Percentiles rank a stretch among this genome's conserved stretches.
These are phyloP conservation scores for Fusarium fujikuroi DNA, from an alignment of 2,329 filamentous ascomycete genomes.

Conservation along the genomic window DNA sequence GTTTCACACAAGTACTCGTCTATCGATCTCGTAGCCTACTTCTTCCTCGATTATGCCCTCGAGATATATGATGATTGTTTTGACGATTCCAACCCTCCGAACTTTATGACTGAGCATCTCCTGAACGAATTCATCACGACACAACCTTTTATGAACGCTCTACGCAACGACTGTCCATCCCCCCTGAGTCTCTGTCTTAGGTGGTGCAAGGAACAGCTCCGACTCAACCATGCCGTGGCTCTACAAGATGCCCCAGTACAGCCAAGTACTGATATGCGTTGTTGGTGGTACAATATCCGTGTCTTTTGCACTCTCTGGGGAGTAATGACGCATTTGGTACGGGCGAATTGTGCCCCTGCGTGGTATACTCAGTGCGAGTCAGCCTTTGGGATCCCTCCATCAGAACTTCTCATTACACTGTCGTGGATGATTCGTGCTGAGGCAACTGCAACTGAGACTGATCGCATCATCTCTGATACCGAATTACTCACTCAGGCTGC, in stretches of 20 bases:
- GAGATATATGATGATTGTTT: slow-evolving; percentile 32
- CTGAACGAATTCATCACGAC: slow-evolving; percentile 36
- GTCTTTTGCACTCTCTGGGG: slow-evolving; percentile 43
- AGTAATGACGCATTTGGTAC: slow-evolving; percentile 27
- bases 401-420: slow-evolving; percentile 41
- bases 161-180: slow-evolving; percentile 5
- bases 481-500: slow-evolving; percentile 26
- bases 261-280: slow-evolving; percentile 7
- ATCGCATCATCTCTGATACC: neutral
- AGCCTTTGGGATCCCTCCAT: slow-evolving; percentile 39
- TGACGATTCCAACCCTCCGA: neutral
- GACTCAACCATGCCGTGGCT: slow-evolving; percentile 20
- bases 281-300: slow-evolving; percentile 39
- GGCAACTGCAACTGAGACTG: neutral
- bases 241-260: slow-evolving; percentile 24
- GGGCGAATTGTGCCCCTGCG: slow-evolving; percentile 18
- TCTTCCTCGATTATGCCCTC: slow-evolving; percentile 34
- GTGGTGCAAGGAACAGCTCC: slow-evolving; percentile 40
- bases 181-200: slow-evolving; percentile 27
- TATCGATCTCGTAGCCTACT: slow-evolving; percentile 39
- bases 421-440: slow-evolving; percentile 42
- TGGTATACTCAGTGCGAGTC: slow-evolving; percentile 40
- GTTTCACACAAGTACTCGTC: slow-evolving; percentile 23
- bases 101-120: slow-evolving; percentile 27
- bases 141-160: slow-evolving; percentile 27